Evolutionary conservation across 345 rosid species (phyloP), one percentile per base, ranked within the genome.

Genomic region (Cochlearia excelsa): DNA sequence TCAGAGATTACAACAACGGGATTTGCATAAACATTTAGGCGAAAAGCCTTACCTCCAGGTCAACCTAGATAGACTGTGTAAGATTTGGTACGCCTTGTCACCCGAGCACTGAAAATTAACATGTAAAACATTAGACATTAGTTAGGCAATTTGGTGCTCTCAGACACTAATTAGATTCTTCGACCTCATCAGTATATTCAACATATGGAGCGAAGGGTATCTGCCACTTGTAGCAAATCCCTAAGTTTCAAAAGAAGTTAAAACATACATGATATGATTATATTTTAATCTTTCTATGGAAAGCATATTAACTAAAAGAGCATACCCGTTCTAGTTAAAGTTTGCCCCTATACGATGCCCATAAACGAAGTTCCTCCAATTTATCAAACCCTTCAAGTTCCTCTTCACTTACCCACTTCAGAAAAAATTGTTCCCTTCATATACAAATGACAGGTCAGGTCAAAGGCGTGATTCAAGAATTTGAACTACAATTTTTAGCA

Each of bases 291-390:
- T 56, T 43, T 38, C 29, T 27, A 5, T 56, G 26, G 49, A 38
- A 16, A 6, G 42, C 16, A 42, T 16, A 9, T n/a, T 40, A 59
- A 66, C 57, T 51, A 35, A 61, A 51, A 69, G 51, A 31, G 39
- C 40, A 34, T 72, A 93, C 99, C 99, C 64, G 99, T 93, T 81
- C 88, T 87, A 10, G 99, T 85, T 75, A 93, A 75, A 57, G 99
- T 93, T 72, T 93, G 99, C 61, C 99, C 70, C 95, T 77, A 55
- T 87, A 90, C 53, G 99, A 90, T 66, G 99, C 99, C 99, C 99
- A 93, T 10, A 81, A 75, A 62, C 96, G 92, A 68, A 93, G 96
- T 59, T 78, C 66, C 78, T 83, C 89, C 68, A 79, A 69, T 6
- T 87, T 84, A 50, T 79, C 84, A 16, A 52, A 34, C 66, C 47